Evolutionary conservation across 179 eudicot genomes (phyloP), one percentile per base, ranked within the genome.

Genomic region (Actinidia arguta): DNA sequence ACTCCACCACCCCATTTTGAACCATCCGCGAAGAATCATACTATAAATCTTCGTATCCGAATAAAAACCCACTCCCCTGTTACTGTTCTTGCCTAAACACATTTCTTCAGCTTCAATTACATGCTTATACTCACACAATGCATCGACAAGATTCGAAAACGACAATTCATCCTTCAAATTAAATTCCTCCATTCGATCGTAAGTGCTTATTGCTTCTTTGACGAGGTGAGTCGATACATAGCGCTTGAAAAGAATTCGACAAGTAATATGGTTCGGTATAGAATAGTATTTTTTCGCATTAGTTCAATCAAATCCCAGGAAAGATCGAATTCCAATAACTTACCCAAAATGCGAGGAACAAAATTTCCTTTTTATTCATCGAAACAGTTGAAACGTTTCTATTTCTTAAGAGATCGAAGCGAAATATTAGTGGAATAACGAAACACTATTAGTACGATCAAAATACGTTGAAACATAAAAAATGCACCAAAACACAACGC

Each of bases 11-110:
- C 92, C 91, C 91, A 95, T 85, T 75, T 90, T 95, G 6, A 87
- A 89, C 96, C 94, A 96, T 84, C 99, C 99, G 0, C 98, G 91
- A 78, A 96, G 89, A 84, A 96, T 91, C 88, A 96, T 95, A 83
- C 95, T 95, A 78, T 89, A 90, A 20, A 92, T 85, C 76, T 93
- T 95, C 0, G 95, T 90, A 84, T 89, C 83, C 42, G 46, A 42
- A 36, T 7, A 10, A 54, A 80, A 75, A 22, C 4, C 8, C n/a
- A 67, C 27, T 64, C 74, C 82, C 78, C 85, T 73, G 78, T 79
- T 17, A 75, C 44, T 31, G 36, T 31, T 80, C 73, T 80, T 83
- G 27, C 84, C 83, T 46, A 90, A 83, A 66, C 95, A 95, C 81
- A 96, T 86, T 52, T 92, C 96, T 75, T 95, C 36, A 4, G 99